phyloP scores from a whole-genome alignment of 2,329 filamentous ascomycete genomes.

The Arthrobotrys conoides region DNA sequence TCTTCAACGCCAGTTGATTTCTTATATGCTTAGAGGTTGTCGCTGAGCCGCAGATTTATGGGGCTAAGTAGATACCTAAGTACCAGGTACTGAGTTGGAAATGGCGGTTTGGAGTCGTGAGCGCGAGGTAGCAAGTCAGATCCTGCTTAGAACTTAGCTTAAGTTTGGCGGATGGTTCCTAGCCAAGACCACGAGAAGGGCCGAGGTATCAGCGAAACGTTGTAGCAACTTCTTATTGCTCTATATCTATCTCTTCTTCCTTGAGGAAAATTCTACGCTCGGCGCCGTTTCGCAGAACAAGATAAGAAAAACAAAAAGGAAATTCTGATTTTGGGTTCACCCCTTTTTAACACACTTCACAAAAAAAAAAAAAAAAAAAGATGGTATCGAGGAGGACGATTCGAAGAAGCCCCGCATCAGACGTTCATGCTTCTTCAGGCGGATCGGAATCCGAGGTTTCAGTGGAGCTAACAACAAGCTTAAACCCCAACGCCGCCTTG shows the following conservation, averaged over 20 bases:
- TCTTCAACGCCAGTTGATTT: not conserved
- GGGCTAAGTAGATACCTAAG: not conserved
- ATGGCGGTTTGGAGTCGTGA: not conserved
- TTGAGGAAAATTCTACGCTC: not conserved
- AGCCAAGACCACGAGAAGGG: conserved; percentile 23
- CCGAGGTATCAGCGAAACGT: conserved; percentile 30
- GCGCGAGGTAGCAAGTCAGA: conserved; percentile 15
- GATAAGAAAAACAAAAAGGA: not conserved
- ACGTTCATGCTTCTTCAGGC: conserved; percentile 5
- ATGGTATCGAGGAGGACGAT: not conserved
- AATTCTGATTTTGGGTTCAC: not conserved
- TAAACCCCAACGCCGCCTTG: not conserved
- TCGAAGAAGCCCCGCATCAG: conserved; percentile 22
- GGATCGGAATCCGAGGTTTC: not conserved
- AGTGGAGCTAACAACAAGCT: not conserved
- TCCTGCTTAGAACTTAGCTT: not conserved
- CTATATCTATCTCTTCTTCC: not conserved
- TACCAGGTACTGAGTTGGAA: not conserved
- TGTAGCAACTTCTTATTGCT: not conserved
- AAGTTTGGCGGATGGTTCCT: conserved; percentile 4
- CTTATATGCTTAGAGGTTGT: not conserved
- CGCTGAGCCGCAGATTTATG: not conserved
- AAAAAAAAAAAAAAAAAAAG: not conserved
- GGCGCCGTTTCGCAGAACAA: not conserved
- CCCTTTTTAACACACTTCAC: not conserved